Percentiles rank a stretch among this genome's conserved stretches.
Conservation (phyloP, 768 basidiomycete genomes). For the Tulasnella sp. region DNA sequence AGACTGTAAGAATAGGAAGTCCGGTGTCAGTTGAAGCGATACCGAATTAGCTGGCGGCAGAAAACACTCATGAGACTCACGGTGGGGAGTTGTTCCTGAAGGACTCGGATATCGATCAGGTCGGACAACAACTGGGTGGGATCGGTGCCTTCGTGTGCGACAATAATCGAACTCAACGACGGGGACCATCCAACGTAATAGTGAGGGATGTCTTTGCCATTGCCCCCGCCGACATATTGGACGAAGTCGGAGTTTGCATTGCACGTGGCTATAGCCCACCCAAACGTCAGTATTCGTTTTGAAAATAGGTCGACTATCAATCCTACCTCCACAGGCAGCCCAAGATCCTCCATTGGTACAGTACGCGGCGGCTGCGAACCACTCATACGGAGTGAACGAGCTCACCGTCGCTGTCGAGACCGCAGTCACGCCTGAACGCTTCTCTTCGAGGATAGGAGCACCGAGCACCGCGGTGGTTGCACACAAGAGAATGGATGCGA, state of each 20-base stretch:
- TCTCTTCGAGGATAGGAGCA: not conserved
- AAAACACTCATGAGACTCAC: no score
- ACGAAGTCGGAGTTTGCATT: constrained; percentile 6
- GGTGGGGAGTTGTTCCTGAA: not conserved
- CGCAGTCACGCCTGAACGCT: not conserved
- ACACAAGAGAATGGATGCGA: not conserved
- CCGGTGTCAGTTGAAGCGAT: no score
- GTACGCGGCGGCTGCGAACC: constrained; percentile 13
- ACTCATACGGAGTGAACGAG: constrained; percentile 5
- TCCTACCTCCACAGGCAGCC: constrained; percentile 13
- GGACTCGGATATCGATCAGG: not conserved
- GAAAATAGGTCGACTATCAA: no score
- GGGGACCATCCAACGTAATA: constrained; percentile 16
- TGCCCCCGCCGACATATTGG: constrained; percentile 8
- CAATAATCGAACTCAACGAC: not conserved
- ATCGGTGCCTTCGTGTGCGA: constrained; percentile 15
- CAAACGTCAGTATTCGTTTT: not conserved
- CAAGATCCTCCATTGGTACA: not conserved
- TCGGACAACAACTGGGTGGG: constrained; percentile 13
- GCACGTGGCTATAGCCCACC: not conserved
- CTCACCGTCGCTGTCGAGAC: not conserved
- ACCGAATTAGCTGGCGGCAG: not conserved
- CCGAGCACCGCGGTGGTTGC: not conserved
- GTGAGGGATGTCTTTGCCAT: constrained; percentile 8
- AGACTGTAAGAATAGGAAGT: not conserved